phyloP scores from a whole-genome alignment of 1,284 basidiomycete species.

The Leccinum huronense region DNA sequence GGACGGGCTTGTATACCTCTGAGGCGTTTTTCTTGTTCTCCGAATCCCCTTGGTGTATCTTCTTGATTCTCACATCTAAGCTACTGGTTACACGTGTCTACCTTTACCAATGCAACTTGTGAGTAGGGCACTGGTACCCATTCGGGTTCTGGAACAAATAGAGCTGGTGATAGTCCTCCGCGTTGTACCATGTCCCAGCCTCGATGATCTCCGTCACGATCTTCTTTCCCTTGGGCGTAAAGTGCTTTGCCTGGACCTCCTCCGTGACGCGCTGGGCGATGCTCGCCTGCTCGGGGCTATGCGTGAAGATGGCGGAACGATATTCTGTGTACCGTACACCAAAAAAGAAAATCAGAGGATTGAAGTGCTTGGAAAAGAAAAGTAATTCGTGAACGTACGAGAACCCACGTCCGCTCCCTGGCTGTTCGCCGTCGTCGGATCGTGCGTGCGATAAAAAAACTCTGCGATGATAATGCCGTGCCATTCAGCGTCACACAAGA shows the following conservation, averaged over 20 bases:
- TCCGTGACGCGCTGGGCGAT: slow-evolving; percentile 79
- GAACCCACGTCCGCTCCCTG: slow-evolving; percentile 79
- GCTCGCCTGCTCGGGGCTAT: slow-evolving; percentile 72
- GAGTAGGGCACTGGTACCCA: slow-evolving; percentile 59
- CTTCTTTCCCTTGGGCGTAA: slow-evolving; percentile 67
- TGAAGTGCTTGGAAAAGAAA: not conserved
- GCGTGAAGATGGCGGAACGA: slow-evolving; percentile 88
- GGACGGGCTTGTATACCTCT: slow-evolving; percentile 46
- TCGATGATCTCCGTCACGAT: slow-evolving; percentile 77
- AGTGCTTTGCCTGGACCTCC: slow-evolving; percentile 84
- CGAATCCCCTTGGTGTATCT: not conserved
- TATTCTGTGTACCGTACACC: slow-evolving; percentile 60
- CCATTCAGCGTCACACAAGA: no score
- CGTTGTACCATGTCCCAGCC: slow-evolving; percentile 76
- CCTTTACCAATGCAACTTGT: slow-evolving; percentile 49
- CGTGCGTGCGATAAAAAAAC: slow-evolving; percentile 94
- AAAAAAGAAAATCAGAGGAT: slow-evolving; percentile 5
- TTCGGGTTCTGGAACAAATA: slow-evolving; percentile 71
- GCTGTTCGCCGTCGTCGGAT: slow-evolving; percentile 80
- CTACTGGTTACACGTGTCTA: not conserved
- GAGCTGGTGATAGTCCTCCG: slow-evolving; percentile 84
- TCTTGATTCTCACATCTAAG: not conserved
- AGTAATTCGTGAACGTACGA: slow-evolving; percentile 50
- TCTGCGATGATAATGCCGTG: slow-evolving; percentile 43
- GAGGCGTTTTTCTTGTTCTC: slow-evolving; percentile 39